phyloP scores from a whole-genome alignment of 1,139 yeast genomes.

The Taiozyma onychis region DNA sequence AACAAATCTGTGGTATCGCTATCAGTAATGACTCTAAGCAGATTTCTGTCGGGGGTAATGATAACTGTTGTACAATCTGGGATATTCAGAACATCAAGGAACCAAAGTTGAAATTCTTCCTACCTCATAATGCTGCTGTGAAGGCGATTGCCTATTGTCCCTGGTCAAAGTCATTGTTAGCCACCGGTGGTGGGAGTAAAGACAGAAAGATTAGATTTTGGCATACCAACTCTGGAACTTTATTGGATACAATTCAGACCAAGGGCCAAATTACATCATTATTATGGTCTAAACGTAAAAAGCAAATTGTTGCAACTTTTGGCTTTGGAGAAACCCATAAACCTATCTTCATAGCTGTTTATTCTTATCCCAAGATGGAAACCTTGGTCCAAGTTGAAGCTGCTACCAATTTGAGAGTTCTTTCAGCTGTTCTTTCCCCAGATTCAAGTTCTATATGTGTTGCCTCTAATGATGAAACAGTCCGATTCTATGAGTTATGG shows the following conservation, averaged over 20 bases:
- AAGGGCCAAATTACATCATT: slow-evolving; percentile 75
- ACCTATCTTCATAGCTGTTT: slow-evolving; percentile 47
- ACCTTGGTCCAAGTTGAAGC: slow-evolving; percentile 48
- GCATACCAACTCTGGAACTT: slow-evolving; percentile 76
- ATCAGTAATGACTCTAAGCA: slow-evolving; percentile 42
- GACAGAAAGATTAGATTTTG: slow-evolving; percentile 69
- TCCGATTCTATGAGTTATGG: slow-evolving; percentile 73
- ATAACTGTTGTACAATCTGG: slow-evolving; percentile 68
- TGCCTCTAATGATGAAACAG: slow-evolving; percentile 72
- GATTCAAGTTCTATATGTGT: slow-evolving; percentile 57
- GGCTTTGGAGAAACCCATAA: slow-evolving; percentile 60
- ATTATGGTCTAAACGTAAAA: slow-evolving; percentile 61
- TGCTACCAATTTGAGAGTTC: slow-evolving; percentile 46
- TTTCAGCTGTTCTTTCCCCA: slow-evolving; percentile 65
- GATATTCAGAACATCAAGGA: slow-evolving; percentile 35
- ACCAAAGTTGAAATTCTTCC: slow-evolving; percentile 40
- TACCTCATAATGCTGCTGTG: slow-evolving; percentile 73
- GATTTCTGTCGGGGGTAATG: slow-evolving; percentile 70
- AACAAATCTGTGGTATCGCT: slow-evolving; percentile 69
- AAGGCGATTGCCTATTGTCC: slow-evolving; percentile 82
- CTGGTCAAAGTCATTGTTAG: slow-evolving; percentile 63
- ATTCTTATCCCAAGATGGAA: slow-evolving; percentile 60
- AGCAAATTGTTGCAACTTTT: slow-evolving; percentile 70
- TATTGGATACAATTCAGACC: slow-evolving; percentile 49
- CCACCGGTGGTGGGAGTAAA: slow-evolving; percentile 80